phyloP scores from a whole-genome alignment of 2,329 filamentous ascomycete species.

The Hysterium pulicare region DNA sequence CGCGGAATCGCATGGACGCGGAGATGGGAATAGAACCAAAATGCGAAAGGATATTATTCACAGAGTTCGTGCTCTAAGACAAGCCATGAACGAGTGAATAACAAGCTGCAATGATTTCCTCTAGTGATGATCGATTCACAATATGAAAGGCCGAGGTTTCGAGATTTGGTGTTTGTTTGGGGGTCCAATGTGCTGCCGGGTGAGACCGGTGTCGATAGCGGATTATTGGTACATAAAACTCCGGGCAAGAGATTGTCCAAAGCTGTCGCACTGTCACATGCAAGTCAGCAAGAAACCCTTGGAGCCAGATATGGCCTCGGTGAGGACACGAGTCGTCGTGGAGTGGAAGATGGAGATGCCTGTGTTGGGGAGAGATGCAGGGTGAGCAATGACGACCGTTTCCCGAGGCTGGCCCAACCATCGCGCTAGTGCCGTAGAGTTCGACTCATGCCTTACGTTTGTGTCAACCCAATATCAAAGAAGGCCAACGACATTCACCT shows the following conservation, averaged over 20 bases:
- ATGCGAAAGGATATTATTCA: slow-evolving; percentile 81
- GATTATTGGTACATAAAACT: neutral
- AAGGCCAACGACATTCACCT: neutral
- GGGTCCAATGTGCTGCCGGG: neutral
- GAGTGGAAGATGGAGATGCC: neutral
- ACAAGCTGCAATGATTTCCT: slow-evolving; percentile 1
- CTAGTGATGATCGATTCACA: neutral
- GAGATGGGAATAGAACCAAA: slow-evolving; percentile 57
- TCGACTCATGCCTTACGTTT: neutral
- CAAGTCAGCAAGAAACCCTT: neutral
- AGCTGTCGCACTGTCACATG: slow-evolving; percentile 1
- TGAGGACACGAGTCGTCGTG: neutral
- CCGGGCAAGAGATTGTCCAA: neutral
- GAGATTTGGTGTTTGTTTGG: slow-evolving; percentile 2
- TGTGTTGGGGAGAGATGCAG: neutral
- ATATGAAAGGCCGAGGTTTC: neutral
- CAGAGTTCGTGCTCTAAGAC: slow-evolving; percentile 80
- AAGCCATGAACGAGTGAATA: slow-evolving; percentile 43
- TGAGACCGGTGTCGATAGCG: neutral
- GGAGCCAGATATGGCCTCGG: neutral
- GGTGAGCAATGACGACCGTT: slow-evolving; percentile 4
- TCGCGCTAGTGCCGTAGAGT: neutral
- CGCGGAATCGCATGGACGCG: slow-evolving; percentile 51
- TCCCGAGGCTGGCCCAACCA: slow-evolving; percentile 1
- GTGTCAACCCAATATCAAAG: neutral